These are phyloP conservation scores for Musa itinerans DNA, from an alignment of 176 grass and related monocot genomes.

Conservation along the genomic window DNA sequence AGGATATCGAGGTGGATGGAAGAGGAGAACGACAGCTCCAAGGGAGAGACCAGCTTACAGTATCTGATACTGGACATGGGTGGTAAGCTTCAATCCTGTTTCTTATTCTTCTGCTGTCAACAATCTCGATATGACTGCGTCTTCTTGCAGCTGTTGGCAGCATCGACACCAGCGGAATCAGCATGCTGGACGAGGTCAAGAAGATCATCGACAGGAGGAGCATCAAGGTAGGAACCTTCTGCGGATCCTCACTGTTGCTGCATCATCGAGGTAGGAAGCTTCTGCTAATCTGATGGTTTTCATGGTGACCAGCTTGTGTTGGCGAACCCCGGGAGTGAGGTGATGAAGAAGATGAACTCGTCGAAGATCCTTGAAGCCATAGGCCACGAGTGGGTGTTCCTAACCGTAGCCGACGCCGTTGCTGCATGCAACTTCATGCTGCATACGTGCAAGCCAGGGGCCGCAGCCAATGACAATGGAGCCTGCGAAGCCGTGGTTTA, in stretches of 20 bases:
- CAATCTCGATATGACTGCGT: background rate
- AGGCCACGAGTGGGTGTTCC: constrained; percentile 13
- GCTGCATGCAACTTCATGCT: background rate
- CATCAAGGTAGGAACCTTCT: background rate
- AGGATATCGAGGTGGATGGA: constrained; percentile 16
- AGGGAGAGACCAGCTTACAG: constrained; percentile 8
- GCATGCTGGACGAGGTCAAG: constrained; percentile 10
- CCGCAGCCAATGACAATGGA: background rate
- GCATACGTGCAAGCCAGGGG: background rate
- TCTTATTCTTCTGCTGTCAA: background rate
- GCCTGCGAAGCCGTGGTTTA: background rate
- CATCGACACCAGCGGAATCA: constrained; percentile 13
- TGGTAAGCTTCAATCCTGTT: background rate
- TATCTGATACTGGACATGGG: constrained; percentile 16
- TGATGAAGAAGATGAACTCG: constrained; percentile 9
- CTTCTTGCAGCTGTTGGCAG: constrained; percentile 5
- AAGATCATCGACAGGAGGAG: constrained; percentile 3
- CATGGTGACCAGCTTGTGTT: background rate
- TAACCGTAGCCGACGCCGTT: background rate
- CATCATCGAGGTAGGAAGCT: background rate
- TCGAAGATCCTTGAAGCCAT: constrained; percentile 3
- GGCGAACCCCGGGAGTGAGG: constrained; percentile 14
- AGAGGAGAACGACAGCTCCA: background rate
- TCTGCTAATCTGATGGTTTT: background rate
- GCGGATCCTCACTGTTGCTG: background rate